Evolutionary conservation across 2,329 filamentous ascomycete genomes (phyloP).

Genomic region (Endocalyx cinctus): DNA sequence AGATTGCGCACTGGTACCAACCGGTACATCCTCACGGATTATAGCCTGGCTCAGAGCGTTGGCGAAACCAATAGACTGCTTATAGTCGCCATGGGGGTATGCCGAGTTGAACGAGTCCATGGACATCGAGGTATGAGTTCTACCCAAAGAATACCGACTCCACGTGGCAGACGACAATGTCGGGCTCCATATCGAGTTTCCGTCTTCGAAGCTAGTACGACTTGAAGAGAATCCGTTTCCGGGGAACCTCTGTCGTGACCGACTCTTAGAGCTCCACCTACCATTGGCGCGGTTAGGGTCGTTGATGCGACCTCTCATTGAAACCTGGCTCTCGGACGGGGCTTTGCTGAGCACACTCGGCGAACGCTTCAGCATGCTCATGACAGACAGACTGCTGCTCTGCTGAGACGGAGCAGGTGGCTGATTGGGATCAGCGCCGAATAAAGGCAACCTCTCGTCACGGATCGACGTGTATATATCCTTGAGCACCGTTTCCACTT

Average conservation of each 20-base stretch:
- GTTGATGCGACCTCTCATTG: slow-evolving; percentile 63
- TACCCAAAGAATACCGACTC: slow-evolving; percentile 89
- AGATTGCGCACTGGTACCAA: slow-evolving; percentile 43
- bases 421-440: slow-evolving; percentile 58
- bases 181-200: slow-evolving; percentile 86
- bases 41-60: slow-evolving; percentile 96
- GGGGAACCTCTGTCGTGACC: slow-evolving; percentile 74
- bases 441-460: slow-evolving; percentile 78
- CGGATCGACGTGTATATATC: slow-evolving; percentile 88
- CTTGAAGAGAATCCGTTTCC: slow-evolving; percentile 82
- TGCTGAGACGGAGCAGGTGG: slow-evolving; percentile 41
- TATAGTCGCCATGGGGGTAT: slow-evolving; percentile 74
- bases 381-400: slow-evolving; percentile 70
- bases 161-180: slow-evolving; percentile 81
- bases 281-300: slow-evolving; percentile 51
- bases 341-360: slow-evolving; percentile 92
- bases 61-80: slow-evolving; percentile 95
- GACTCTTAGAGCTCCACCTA: slow-evolving; percentile 80
- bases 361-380: slow-evolving; percentile 73
- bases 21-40: slow-evolving; percentile 76
- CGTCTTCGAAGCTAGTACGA: slow-evolving; percentile 89
- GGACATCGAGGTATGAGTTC: slow-evolving; percentile 86
- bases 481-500: slow-evolving; percentile 87
- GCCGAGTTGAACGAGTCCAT: slow-evolving; percentile 83
- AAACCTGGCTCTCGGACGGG: slow-evolving; percentile 74